Conservation (phyloP, 2,329 filamentous ascomycete genomes). For the Exophiala aquamarina region DNA sequence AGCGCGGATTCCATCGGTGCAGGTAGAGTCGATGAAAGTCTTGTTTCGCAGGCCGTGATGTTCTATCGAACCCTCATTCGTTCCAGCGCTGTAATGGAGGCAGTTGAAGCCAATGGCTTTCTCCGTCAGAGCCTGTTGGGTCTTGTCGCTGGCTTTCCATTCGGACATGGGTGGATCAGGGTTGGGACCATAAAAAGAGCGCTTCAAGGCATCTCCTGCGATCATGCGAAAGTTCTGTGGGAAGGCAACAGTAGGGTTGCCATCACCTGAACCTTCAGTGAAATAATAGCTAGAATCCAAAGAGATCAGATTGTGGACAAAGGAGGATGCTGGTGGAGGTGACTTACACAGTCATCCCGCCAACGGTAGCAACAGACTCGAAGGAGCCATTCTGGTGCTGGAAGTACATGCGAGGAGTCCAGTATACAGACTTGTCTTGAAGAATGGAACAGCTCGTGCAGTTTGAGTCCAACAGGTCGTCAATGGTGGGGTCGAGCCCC, state of each 20-base stretch:
- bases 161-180: slow-evolving; percentile 67
- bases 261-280: slow-evolving; percentile 44
- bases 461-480: slow-evolving; percentile 57
- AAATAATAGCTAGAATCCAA: slow-evolving; percentile 72
- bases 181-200: slow-evolving; percentile 69
- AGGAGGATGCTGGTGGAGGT: slow-evolving; percentile 5
- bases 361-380: slow-evolving; percentile 70
- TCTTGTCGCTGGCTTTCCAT: slow-evolving; percentile 66
- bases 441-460: slow-evolving; percentile 81
- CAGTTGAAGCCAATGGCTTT: slow-evolving; percentile 95
- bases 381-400: slow-evolving; percentile 65
- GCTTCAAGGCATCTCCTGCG: slow-evolving; percentile 67
- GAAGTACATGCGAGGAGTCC: slow-evolving; percentile 80
- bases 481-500: slow-evolving; percentile 54
- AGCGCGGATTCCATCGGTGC: slow-evolving; percentile 75
- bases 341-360: slow-evolving; percentile 79
- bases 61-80: slow-evolving; percentile 71
- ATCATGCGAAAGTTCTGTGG: slow-evolving; percentile 79
- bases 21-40: slow-evolving; percentile 75
- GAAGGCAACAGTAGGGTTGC: slow-evolving; percentile 55
- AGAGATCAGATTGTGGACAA: slow-evolving; percentile 2
- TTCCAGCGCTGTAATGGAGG: slow-evolving; percentile 67
- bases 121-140: slow-evolving; percentile 70
- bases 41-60: slow-evolving; percentile 83
- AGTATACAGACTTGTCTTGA: slow-evolving; percentile 86